A percentile compares a stretch with the other conserved stretches of the same genome.
These are phyloP conservation scores for Eimeria acervulina DNA, from an alignment of 169 alveolate species.

Conservation along the genomic window DNA sequence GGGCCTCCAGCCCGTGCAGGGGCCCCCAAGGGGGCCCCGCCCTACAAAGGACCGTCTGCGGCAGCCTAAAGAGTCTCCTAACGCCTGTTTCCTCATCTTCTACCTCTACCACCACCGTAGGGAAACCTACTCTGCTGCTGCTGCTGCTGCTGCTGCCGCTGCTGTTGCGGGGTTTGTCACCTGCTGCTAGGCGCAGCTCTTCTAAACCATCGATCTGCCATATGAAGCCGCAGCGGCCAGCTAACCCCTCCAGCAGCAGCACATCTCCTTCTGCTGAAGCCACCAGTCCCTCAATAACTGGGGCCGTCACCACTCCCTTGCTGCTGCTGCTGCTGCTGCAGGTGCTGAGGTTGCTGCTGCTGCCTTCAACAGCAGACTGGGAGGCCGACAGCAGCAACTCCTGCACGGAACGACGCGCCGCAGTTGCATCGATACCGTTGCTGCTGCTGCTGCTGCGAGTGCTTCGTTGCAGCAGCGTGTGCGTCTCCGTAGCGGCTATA, in stretches of 20 bases:
- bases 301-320: conserved; percentile 26
- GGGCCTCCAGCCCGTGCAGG: conserved; percentile 56
- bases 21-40: conserved; percentile 75
- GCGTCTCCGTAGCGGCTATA: background rate
- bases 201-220: conserved; percentile 81
- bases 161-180: conserved; percentile 5
- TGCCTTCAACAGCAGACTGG: background rate
- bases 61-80: conserved; percentile 39
- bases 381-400: background rate
- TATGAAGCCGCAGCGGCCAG: conserved; percentile 78
- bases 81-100: conserved; percentile 29
- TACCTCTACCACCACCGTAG: conserved; percentile 46
- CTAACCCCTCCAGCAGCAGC: conserved; percentile 49
- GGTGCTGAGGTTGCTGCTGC: conserved; percentile 21
- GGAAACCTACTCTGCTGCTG: background rate
- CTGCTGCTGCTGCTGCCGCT: conserved; percentile 35
- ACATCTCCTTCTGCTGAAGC: conserved; percentile 26
- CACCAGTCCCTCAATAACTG: conserved; percentile 35
- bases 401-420: conserved; percentile 40
- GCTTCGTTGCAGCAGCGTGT: background rate
- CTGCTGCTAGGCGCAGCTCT: conserved; percentile 65
- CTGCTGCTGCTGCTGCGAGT: conserved; percentile 15
- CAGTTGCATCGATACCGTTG: background rate
- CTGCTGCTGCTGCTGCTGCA: conserved; percentile 46
- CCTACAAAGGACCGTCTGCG: conserved; percentile 40